Base-by-base conservation (phyloP, 2,329 filamentous ascomycete genomes). In the Beauveria scarabaeidicola region DNA sequence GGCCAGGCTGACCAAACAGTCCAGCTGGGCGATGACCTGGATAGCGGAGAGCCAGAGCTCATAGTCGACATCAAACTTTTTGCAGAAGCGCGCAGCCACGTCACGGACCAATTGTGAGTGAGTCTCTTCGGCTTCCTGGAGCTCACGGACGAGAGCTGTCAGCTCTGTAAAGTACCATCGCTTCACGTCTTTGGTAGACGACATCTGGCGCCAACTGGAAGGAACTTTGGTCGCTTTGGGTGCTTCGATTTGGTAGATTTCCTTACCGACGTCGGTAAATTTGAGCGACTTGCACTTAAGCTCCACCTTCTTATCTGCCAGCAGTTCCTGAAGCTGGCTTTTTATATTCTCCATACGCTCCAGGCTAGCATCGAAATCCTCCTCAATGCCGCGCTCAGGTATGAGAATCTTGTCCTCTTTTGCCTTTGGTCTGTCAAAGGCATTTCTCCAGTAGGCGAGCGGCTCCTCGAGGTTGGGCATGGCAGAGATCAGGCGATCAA, bases 181-280 rank as follows among this genome's bases (percentile, higher is more conserved):
- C 74, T 96, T 97, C 68, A 95, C 89, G 60, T 87, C 85, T 63
- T 88, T 84, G 0, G 94, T 97, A 0, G 92, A 89, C 5, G 94
- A 97, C 91, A 97, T 97, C 69, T 97, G 93, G 63, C 91, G 87
- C 92, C 94, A 99, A 66, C 78, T 84, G 64, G 88, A 88, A 0
- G 94, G 94, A 2, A 99, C 85, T 72, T 95, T 96, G 68, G 90
- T 78, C 1, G 77, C 76, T 72, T 94, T 96, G 0, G 94, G 93
- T 0, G 90, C 88, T 71, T 99, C 94, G 11, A 99, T 80, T 73
- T 99, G 93, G 74, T 96, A 97, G 56, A 99, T 90, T 69, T 99
- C 94, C 71, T 99, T 99, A 62, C 94, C 94, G 8, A 95, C 88
- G 69, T 97, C 90, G 29, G 85, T 85, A 66, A 86, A 94, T 69